Evolutionary conservation across 164 flowering plant species (phyloP).

Genomic region (Nelumbo lutea): DNA sequence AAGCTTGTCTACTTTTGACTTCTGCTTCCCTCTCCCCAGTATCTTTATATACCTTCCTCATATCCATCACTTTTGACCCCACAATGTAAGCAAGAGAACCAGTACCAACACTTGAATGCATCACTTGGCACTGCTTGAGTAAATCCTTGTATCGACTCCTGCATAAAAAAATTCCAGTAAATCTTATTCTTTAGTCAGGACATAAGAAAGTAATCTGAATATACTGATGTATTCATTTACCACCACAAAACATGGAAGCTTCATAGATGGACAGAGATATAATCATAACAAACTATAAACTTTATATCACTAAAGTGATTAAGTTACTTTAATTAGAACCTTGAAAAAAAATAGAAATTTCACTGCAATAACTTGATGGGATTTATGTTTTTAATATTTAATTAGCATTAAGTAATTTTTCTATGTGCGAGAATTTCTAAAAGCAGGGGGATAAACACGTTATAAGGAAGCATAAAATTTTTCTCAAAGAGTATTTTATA

Average conservation of each 20-base stretch:
- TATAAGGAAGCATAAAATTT: no score
- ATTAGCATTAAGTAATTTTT: no score
- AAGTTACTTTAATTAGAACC: no score
- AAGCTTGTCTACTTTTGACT: conserved; percentile 29
- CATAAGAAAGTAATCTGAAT: not conserved
- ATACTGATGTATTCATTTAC: not conserved
- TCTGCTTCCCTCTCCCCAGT: conserved; percentile 35
- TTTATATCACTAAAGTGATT: no score
- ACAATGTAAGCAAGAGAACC: conserved; percentile 79
- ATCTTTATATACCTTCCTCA: conserved; percentile 53
- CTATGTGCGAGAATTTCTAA: no score
- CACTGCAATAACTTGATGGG: no score
- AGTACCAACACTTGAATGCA: conserved; percentile 89
- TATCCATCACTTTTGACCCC: conserved; percentile 90
- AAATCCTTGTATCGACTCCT: conserved; percentile 71
- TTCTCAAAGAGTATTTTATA: no score
- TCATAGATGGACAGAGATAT: no score
- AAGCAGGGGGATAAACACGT: no score
- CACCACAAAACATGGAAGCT: not conserved
- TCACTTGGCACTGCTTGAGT: conserved; percentile 63
- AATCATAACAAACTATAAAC: no score
- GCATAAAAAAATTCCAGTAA: conserved; percentile 18
- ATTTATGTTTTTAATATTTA: no score
- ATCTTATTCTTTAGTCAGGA: not conserved
- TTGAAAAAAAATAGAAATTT: no score